These are phyloP conservation scores for Reutealis trisperma DNA, from an alignment of 345 rosid genomes.

Conservation along the genomic window DNA sequence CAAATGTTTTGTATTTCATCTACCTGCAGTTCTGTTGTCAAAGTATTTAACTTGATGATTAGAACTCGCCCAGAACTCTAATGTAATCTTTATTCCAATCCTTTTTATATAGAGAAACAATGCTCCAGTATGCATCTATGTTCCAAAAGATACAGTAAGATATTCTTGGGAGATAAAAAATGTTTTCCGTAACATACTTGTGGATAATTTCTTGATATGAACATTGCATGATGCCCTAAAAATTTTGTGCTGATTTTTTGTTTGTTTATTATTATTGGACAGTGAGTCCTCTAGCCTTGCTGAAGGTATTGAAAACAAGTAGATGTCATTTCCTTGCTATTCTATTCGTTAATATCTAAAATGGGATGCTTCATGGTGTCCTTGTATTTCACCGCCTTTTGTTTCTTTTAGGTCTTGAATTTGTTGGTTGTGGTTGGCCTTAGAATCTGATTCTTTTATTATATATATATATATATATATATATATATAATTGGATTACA, in stretches of 20 bases:
- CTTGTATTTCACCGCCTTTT: background rate
- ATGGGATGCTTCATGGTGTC: background rate
- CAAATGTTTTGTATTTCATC: conserved; percentile 14
- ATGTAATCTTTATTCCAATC: background rate
- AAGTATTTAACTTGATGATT: conserved; percentile 8
- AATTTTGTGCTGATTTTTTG: background rate
- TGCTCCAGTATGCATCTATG: background rate
- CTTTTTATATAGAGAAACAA: background rate
- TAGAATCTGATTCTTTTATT: conserved; percentile 4
- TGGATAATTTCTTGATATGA: background rate
- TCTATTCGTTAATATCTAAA: background rate
- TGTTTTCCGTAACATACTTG: background rate
- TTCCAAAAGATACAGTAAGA: background rate
- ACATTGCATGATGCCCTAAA: background rate
- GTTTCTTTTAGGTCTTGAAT: background rate
- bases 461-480: no score
- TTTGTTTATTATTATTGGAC: background rate
- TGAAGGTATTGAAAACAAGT: conserved; percentile 1
- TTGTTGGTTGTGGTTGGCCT: conserved; percentile 5
- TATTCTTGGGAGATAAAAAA: background rate
- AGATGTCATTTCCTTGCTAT: conserved; percentile 13
- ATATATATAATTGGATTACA: background rate
- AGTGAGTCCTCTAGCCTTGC: background rate
- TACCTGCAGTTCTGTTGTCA: background rate
- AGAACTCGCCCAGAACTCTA: conserved; percentile 1